A percentile compares a stretch with the other conserved stretches of the same genome.
Conservation (phyloP, 2,329 filamentous ascomycete genomes). For the Cytospora chrysosperma region DNA sequence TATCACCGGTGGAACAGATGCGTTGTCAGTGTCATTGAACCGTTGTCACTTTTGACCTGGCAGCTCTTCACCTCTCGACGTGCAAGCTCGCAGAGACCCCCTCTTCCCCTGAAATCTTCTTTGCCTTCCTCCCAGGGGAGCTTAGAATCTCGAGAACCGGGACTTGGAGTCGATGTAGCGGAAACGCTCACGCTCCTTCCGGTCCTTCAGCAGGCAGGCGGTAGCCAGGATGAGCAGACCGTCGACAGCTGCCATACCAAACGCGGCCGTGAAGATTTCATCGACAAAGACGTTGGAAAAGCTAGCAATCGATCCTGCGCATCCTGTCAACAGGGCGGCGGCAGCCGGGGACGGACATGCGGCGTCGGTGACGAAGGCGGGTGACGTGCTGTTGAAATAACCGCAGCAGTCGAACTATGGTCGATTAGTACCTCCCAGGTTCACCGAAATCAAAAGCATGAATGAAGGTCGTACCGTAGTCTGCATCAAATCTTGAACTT, state of each 20-base stretch:
- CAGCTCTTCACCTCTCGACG: background rate
- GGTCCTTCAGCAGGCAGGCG: conserved; percentile 75
- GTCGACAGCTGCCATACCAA: conserved; percentile 75
- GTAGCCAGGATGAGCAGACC: conserved; percentile 67
- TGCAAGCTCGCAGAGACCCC: background rate
- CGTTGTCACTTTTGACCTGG: background rate
- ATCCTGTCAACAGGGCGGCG: conserved; percentile 69
- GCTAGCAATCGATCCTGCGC: conserved; percentile 63
- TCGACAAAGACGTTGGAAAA: conserved; percentile 73
- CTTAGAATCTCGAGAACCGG: conserved; percentile 52
- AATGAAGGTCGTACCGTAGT: conserved; percentile 54
- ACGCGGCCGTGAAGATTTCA: conserved; percentile 74
- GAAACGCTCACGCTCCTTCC: conserved; percentile 77
- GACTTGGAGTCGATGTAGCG: conserved; percentile 78
- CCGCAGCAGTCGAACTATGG: conserved; percentile 76
- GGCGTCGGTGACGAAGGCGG: conserved; percentile 67
- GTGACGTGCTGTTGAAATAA: conserved; percentile 69
- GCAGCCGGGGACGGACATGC: conserved; percentile 69
- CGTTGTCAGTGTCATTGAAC: background rate
- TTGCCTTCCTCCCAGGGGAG: background rate
- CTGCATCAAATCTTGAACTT: conserved; percentile 68
- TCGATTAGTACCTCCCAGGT: conserved; percentile 21
- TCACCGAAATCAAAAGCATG: background rate
- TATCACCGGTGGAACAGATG: background rate
- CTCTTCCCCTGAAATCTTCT: too few relatives aligned